Evolutionary conservation across 2,329 filamentous ascomycete genomes (phyloP).

Genomic region (Acarospora socialis): DNA sequence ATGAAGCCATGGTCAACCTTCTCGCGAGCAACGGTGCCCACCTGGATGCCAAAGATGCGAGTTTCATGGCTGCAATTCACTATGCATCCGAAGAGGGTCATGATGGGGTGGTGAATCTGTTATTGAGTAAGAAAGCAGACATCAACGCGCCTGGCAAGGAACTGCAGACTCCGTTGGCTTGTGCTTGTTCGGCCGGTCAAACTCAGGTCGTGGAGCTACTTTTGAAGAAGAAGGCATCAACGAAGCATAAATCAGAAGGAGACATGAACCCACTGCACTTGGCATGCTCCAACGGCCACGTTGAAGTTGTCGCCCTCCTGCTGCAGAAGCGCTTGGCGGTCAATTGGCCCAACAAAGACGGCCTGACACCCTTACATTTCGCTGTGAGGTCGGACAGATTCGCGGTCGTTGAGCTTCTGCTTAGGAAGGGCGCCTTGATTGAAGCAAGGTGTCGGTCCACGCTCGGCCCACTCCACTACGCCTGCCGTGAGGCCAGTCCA

Average conservation of each 20-base stretch:
- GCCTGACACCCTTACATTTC: constrained; percentile 24
- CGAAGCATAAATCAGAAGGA: constrained; percentile 18
- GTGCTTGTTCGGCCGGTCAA: constrained; percentile 22
- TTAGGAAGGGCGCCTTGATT: constrained; percentile 20
- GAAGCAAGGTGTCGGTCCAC: constrained; percentile 20
- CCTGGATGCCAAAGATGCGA: constrained; percentile 23
- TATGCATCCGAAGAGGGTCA: constrained; percentile 23
- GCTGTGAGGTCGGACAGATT: constrained; percentile 24
- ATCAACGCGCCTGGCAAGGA: constrained; percentile 21
- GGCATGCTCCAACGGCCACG: constrained; percentile 26
- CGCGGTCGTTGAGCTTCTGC: constrained; percentile 24
- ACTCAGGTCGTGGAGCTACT: constrained; percentile 19
- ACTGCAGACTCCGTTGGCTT: constrained; percentile 24
- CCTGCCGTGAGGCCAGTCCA: constrained; percentile 20
- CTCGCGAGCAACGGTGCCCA: constrained; percentile 22
- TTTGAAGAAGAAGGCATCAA: constrained; percentile 21
- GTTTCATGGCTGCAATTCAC: constrained; percentile 24
- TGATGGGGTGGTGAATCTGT: constrained; percentile 16
- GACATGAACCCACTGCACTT: constrained; percentile 26
- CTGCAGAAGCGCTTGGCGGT: constrained; percentile 20
- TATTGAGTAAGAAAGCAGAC: constrained; percentile 22
- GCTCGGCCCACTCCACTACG: constrained; percentile 25
- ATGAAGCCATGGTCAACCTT: constrained; percentile 21
- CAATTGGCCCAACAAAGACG: constrained; percentile 17
- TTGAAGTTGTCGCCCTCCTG: constrained; percentile 23